A percentile compares a stretch with the other conserved stretches of the same genome.
phyloP scores from a whole-genome alignment of 106 monocot genomes.

The Platanthera guangdongensis region DNA sequence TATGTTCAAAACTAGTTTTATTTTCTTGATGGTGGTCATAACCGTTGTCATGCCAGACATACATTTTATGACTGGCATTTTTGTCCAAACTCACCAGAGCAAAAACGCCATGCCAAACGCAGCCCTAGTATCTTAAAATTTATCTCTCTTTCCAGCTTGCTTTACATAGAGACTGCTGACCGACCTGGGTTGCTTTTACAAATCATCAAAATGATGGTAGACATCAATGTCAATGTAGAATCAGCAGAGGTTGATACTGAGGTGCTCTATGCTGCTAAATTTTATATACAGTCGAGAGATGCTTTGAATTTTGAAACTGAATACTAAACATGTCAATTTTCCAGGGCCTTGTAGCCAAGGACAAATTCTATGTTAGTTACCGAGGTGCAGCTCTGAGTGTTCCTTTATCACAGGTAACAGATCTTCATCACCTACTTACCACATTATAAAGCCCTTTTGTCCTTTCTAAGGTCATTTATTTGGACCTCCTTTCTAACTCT shows the following conservation, averaged over 20 bases:
- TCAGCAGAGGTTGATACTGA: conserved; percentile 93
- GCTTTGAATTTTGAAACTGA: background rate
- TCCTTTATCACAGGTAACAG: conserved; percentile 66
- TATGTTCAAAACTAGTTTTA: no score
- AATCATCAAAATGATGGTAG: conserved; percentile 69
- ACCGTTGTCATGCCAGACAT: no score
- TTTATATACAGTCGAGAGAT: background rate
- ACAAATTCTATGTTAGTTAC: conserved; percentile 95
- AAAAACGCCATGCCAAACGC: no score
- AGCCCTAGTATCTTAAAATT: background rate
- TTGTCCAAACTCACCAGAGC: no score
- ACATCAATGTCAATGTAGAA: conserved; percentile 74
- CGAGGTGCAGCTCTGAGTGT: conserved; percentile 65
- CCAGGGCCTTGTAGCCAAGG: conserved; percentile 87
- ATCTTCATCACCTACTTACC: no score
- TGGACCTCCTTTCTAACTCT: no score
- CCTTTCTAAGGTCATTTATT: no score
- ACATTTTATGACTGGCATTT: no score
- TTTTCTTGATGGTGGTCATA: no score
- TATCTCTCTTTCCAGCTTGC: conserved; percentile 41
- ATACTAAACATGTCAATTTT: background rate
- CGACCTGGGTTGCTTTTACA: conserved; percentile 84
- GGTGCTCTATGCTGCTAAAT: conserved; percentile 9
- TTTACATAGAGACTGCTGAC: conserved; percentile 85
- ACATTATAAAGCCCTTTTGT: no score